Evolutionary conservation across 75 land plant species (phyloP).

Genomic region (Sequoia sempervirens): DNA sequence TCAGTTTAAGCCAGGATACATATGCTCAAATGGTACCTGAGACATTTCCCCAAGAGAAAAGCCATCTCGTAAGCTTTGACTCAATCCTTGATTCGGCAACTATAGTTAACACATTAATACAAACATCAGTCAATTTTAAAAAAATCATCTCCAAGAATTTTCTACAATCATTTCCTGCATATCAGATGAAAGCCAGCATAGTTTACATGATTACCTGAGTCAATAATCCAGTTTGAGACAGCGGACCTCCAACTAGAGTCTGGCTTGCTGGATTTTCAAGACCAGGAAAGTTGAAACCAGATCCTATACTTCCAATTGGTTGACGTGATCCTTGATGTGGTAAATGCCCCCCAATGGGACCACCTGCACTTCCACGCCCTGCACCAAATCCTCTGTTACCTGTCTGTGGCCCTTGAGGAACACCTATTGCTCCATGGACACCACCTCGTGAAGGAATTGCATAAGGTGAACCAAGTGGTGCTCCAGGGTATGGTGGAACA

Average conservation of each 20-base stretch:
- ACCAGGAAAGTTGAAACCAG: conserved; percentile 75
- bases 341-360: conserved; percentile 94
- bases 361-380: conserved; percentile 90
- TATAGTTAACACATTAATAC: not conserved
- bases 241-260: conserved; percentile 79
- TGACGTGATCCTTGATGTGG: conserved; percentile 84
- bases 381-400: conserved; percentile 86
- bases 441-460: conserved; percentile 96
- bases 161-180: not conserved
- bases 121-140: not conserved
- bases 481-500: conserved; percentile 76
- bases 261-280: conserved; percentile 85
- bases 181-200: not conserved
- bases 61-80: conserved; percentile 86
- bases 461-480: conserved; percentile 90
- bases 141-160: not conserved
- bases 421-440: conserved; percentile 95
- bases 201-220: conserved; percentile 42
- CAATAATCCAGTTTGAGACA: conserved; percentile 80
- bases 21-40: conserved; percentile 49
- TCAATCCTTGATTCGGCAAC: conserved; percentile 81
- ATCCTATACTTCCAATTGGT: conserved; percentile 53
- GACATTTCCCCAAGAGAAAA: conserved; percentile 96
- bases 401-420: conserved; percentile 79
- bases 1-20: not conserved